phyloP scores from a whole-genome alignment of 2,329 filamentous ascomycete genomes.

The Penicillium psychrosexuale region DNA sequence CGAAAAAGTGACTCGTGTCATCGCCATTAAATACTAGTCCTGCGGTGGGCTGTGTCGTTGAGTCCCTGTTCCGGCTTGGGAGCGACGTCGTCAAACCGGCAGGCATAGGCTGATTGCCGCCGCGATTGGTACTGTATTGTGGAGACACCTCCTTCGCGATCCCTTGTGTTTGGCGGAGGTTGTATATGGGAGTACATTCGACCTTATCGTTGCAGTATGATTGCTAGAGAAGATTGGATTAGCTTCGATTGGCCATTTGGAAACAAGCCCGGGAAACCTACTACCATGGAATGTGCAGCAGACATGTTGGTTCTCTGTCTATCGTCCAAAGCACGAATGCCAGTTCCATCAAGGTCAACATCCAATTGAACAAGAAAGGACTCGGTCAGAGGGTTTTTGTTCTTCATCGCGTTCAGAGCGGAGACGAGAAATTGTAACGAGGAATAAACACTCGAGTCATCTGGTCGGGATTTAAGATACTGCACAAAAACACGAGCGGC shows the following conservation, averaged over 20 bases:
- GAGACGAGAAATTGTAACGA: constrained; percentile 86
- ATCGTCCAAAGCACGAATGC: constrained; percentile 28
- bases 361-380: constrained; percentile 93
- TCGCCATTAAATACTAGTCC: neutral
- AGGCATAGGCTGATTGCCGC: constrained; percentile 1
- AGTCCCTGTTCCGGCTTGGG: constrained; percentile 25
- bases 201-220: constrained; percentile 6
- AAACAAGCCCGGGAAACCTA: constrained; percentile 3
- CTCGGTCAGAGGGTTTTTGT: constrained; percentile 84
- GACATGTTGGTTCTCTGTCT: constrained; percentile 8
- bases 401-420: constrained; percentile 86
- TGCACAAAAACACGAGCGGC: constrained; percentile 92
- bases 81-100: constrained; percentile 20
- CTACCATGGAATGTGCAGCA: constrained; percentile 11
- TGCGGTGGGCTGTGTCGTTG: neutral
- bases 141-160: neutral
- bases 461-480: constrained; percentile 88
- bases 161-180: constrained; percentile 9
- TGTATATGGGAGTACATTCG: constrained; percentile 13
- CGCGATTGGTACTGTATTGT: constrained; percentile 4
- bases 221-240: constrained; percentile 10
- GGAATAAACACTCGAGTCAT: constrained; percentile 72
- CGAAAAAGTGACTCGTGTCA: constrained; percentile 11
- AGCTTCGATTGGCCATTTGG: neutral
- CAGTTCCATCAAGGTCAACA: constrained; percentile 71